Evolutionary conservation across 768 basidiomycete genomes (phyloP), one percentile per base, ranked within the genome.

Genomic region (Botryobasidium botryosum): DNA sequence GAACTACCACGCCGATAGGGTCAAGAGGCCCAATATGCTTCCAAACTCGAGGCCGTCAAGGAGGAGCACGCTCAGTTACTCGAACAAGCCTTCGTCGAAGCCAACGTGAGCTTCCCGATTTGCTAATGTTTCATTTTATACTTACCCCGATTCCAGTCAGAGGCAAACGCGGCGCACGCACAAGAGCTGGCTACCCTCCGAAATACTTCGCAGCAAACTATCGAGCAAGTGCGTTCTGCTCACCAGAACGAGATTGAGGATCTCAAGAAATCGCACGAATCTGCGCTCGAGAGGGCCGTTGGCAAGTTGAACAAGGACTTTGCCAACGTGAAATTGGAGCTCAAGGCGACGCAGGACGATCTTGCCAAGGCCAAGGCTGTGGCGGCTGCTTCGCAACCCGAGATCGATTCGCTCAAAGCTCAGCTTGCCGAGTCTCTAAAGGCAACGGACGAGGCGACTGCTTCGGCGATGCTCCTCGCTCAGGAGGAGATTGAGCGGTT

Each of bases 301-400:
- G 65, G 67, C 43, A 58, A 57, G 0, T 61, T 77, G 18, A 73
- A 76, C 60, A 84, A 84, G 63, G 69, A 71, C 54, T 68, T 81
- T 41, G 64, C 64, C 44, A 70, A 62, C 40, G 65, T 78, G 50
- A 72, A 63, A 45, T 62, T 86, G 25, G 82, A 87, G 52, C 70
- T 88, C 35, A 84, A 79, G 55, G 86, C 84, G 12, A 84, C 86
- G 0, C 74, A 78, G 54, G 84, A 88, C 50, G 84, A 87, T 57
- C 74, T 90, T 28, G 55, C 67, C 2, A 87, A 85, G 64, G 68
- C 79, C 4, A 87, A 88, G 58, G 61, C 71, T 21, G 55, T 77
- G 6, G 68, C 75, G 17, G 68, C 75, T n/a, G 48, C 69, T 5
- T 63, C 72, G 25, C 66, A 66, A 24, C 56, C 64, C 3, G 79